Conservation (phyloP, 768 basidiomycete species). For the Boletus tomentosulus region DNA sequence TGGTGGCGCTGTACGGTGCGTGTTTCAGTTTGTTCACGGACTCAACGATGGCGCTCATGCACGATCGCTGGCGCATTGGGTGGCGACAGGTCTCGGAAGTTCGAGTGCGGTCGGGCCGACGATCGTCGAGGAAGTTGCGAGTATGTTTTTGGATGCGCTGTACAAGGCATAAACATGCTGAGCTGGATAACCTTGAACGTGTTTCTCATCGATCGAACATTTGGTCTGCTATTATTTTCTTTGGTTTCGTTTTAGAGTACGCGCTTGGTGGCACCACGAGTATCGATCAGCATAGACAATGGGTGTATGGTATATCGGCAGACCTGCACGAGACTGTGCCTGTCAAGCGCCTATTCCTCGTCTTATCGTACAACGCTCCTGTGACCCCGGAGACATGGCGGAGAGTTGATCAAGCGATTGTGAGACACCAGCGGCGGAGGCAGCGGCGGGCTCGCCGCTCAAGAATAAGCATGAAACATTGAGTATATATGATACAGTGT, state of each 20-base stretch:
- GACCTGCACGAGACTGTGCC: background rate
- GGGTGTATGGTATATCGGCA: background rate
- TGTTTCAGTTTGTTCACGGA: constrained; percentile 5
- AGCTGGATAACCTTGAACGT: too few relatives aligned
- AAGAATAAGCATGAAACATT: too few relatives aligned
- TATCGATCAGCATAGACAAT: background rate
- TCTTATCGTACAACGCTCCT: background rate
- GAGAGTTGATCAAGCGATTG: too few relatives aligned
- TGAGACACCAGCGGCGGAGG: too few relatives aligned
- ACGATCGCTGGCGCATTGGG: too few relatives aligned
- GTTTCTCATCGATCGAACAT: too few relatives aligned
- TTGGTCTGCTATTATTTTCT: background rate
- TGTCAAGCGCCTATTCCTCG: too few relatives aligned
- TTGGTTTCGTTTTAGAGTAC: background rate
- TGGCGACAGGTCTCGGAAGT: constrained; percentile 64
- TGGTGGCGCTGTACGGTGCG: constrained; percentile 90
- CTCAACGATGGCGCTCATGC: background rate
- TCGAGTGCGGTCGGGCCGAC: constrained; percentile 79
- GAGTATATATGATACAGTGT: too few relatives aligned
- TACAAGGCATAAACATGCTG: constrained; percentile 61
- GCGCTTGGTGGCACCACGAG: too few relatives aligned
- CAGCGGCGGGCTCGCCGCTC: too few relatives aligned
- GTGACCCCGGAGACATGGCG: too few relatives aligned
- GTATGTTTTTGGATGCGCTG: constrained; percentile 76
- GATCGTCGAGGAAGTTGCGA: constrained; percentile 73